These are phyloP conservation scores for Trifolium dubium DNA, from an alignment of 306 rosid genomes.

Conservation along the genomic window DNA sequence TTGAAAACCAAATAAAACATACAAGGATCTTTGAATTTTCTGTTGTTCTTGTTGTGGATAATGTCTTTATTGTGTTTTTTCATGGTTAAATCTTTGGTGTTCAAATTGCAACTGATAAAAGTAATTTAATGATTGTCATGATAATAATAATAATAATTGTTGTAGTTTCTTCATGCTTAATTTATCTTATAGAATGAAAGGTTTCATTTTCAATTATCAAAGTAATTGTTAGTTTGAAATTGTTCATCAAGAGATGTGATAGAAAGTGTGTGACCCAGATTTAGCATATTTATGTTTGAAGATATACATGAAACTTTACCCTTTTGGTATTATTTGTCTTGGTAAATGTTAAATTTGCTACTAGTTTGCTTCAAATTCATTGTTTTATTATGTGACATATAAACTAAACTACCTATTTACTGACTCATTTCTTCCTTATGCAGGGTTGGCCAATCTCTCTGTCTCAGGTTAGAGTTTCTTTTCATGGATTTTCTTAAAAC, in stretches of 20 bases:
- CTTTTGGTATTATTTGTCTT: background rate
- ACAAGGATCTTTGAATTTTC: background rate
- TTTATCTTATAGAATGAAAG: too few relatives aligned
- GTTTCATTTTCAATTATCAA: too few relatives aligned
- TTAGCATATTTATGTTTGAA: background rate
- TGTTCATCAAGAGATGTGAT: too few relatives aligned
- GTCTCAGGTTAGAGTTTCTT: constrained; percentile 72
- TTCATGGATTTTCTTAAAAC: constrained; percentile 15
- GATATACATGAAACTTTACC: constrained; percentile 5
- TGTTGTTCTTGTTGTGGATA: background rate
- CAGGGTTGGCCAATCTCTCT: constrained; percentile 95
- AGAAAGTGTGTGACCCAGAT: too few relatives aligned
- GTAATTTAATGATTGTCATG: too few relatives aligned
- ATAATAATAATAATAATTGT: too few relatives aligned
- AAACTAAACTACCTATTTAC: background rate
- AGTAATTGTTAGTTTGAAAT: too few relatives aligned
- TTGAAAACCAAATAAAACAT: constrained; percentile 1
- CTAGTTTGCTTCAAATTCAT: too few relatives aligned
- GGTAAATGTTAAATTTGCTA: background rate
- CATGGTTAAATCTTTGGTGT: too few relatives aligned
- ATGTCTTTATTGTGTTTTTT: too few relatives aligned
- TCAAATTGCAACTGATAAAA: too few relatives aligned
- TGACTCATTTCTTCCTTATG: constrained; percentile 34
- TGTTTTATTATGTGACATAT: background rate
- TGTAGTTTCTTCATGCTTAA: too few relatives aligned